Base-by-base conservation (phyloP, 768 basidiomycete species). In the Collybiopsis confluens region DNA sequence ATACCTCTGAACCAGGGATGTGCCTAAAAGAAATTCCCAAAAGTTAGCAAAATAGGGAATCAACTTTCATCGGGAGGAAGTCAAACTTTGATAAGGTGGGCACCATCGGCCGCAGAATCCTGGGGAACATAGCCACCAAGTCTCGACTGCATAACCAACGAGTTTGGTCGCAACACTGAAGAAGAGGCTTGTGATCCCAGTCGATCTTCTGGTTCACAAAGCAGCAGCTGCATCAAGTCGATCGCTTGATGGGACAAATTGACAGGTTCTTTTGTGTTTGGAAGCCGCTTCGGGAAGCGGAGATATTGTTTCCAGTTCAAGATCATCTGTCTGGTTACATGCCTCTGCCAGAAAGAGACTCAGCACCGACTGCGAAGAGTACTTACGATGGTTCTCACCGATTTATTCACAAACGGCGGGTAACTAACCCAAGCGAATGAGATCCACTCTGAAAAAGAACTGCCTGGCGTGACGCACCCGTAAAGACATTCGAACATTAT, bases 401-500 rank as follows among this genome's bases (percentile, higher is more conserved):
- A 92, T 61, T 88, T 92, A 77, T 90, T 92, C 62, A 96, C 90
- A 71, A 99, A 98, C 1, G 95, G 94, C 27, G 95, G 95, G 70
- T 89, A 96, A 38, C 93, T 95, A 48, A n/a, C n/a, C 45, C 44
- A 54, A 33, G 33, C 26, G n/a, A 21, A 50, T 26, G 35, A 42
- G 51, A 23, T 55, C 59, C 54, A 20, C 49, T 27, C 24, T 55
- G 52, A 58, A 45, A 51, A 61, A 51, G 45, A 10, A 38, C 6
- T 11, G 6, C 40, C 23, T 27, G 3, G 23, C 23, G 13, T 49
- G 65, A 75, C 84, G 59, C 67, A 91, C 88, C 90, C 91, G 63
- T 93, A 95, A 67, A 97, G 75, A 66, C 91, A 93, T 69, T 98
- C 94, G 64, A 88, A 98, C 85, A 93, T 90, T 67, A 99, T 98